Base-by-base conservation (phyloP, 495 filamentous ascomycete species). In the Cladorrhinum samala region DNA sequence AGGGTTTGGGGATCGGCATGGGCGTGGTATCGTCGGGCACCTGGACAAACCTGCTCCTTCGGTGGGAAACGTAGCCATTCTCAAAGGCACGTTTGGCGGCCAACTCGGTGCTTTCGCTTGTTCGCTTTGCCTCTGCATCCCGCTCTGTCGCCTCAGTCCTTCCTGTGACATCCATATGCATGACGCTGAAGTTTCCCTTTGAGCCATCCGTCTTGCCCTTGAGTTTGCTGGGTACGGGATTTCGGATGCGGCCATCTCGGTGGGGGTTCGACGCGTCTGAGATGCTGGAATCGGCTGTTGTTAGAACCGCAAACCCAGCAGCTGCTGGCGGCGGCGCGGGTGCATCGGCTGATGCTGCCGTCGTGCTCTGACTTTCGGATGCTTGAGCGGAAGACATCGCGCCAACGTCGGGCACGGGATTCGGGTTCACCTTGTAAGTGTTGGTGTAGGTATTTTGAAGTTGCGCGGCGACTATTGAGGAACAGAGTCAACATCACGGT, bases 181-280 rank as follows among this genome's bases (percentile, higher is more conserved):
- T 79, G 21, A 82, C 77, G 9, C 72, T 70, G 57, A 82, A 82
- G 55, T 80, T 80, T 5, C 77, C 77, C 50, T 79, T 76, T 58
- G 77, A 79, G 17, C 71, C 68, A 51, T 80, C 77, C n/a, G 74
- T 80, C 47, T 77, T 77, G 38, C 77, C 77, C 56, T 80, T 80
- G 37, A 80, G 60, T 52, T 80, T 79, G 60, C 77, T 79, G 1
- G 78, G 77, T 1, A 81, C 75, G 5, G 77, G 77, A 52, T 81
- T 79, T 38, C 76, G 66, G n/a, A 81, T 75, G 8, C 78, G 70
- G 39, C 78, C 77, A 60, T 81, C 78, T 30, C 55, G 64, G n/a
- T 61, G 58, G 8, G 56, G 53, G 14, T 43, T 49, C 14, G 59
- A 46, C 14, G 52, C 55, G 30, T 69, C 68, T 27, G 58, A 57